phyloP scores from a whole-genome alignment of 805 yeast genomes.

The Barnettozyma salicaria region DNA sequence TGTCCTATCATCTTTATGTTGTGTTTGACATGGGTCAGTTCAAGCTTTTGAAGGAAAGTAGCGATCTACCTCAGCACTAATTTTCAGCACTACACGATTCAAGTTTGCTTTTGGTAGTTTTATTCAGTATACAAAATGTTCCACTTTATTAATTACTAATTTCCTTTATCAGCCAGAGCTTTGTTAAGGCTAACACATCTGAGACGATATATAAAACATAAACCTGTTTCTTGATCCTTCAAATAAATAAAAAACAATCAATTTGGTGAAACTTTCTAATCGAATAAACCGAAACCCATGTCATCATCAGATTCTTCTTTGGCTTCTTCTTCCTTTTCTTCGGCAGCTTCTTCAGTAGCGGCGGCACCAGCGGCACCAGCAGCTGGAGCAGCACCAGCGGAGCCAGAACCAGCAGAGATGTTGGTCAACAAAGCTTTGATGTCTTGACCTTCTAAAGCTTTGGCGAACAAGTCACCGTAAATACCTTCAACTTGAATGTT shows the following conservation, averaged over 20 bases:
- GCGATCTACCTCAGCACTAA: too few species aligned
- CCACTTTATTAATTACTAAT: too few species aligned
- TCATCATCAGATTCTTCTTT: conserved; percentile 65
- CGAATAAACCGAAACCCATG: conserved; percentile 95
- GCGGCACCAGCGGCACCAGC: conserved; percentile 55
- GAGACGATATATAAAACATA: neutral
- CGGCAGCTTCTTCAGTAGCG: conserved; percentile 59
- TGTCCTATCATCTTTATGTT: too few species aligned
- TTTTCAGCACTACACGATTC: too few species aligned
- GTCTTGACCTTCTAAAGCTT: conserved; percentile 81
- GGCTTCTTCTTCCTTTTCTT: conserved; percentile 45
- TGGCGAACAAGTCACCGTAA: conserved; percentile 86
- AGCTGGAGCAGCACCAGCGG: conserved; percentile 67
- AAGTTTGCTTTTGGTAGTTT: too few species aligned
- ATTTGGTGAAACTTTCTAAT: conserved; percentile 38
- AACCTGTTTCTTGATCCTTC: neutral
- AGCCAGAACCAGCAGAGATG: conserved; percentile 66
- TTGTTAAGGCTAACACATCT: too few species aligned
- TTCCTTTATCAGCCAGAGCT: too few species aligned
- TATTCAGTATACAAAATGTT: conserved; percentile 3
- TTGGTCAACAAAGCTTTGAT: conserved; percentile 71
- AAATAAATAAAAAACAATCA: conserved; percentile 1
- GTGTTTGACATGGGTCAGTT: too few species aligned
- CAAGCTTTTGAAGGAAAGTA: too few species aligned
- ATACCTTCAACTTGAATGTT: conserved; percentile 73